These are phyloP conservation scores for Aciculoconidium aculeatum DNA, from an alignment of 805 yeast genomes.

Conservation along the genomic window DNA sequence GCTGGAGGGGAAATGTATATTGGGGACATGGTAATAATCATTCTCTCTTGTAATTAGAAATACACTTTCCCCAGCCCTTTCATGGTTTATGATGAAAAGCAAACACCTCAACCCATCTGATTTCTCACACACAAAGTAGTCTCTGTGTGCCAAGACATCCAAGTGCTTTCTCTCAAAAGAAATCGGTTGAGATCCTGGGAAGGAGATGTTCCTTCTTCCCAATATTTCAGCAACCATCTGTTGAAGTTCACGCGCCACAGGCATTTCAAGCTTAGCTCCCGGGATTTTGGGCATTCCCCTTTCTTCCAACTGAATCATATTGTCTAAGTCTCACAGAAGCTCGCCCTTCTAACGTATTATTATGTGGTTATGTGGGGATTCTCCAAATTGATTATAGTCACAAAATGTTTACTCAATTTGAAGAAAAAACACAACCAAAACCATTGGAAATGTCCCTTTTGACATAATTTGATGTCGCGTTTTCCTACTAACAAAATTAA, in stretches of 20 bases:
- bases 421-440: too few relatives aligned
- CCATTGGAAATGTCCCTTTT: too few relatives aligned
- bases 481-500: too few relatives aligned
- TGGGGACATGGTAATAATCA: constrained; percentile 75
- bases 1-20: constrained; percentile 74
- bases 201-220: constrained; percentile 48
- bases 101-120: constrained; percentile 89
- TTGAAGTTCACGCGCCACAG: constrained; percentile 62
- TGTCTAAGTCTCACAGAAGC: too few relatives aligned
- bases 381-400: too few relatives aligned
- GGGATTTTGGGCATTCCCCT: constrained; percentile 79
- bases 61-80: constrained; percentile 78
- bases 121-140: constrained; percentile 93
- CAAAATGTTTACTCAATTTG: too few relatives aligned
- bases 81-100: constrained; percentile 60
- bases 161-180: constrained; percentile 78
- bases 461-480: too few relatives aligned
- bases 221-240: constrained; percentile 61
- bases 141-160: constrained; percentile 54
- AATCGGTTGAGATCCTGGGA: constrained; percentile 95
- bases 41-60: constrained; percentile 86
- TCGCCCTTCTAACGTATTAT: too few relatives aligned
- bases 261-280: constrained; percentile 71
- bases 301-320: constrained; percentile 34
- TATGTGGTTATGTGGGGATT: too few relatives aligned